Evolutionary conservation across 371 early-diverging fungal genomes (phyloP).

Genomic region (Smittium culicis): DNA sequence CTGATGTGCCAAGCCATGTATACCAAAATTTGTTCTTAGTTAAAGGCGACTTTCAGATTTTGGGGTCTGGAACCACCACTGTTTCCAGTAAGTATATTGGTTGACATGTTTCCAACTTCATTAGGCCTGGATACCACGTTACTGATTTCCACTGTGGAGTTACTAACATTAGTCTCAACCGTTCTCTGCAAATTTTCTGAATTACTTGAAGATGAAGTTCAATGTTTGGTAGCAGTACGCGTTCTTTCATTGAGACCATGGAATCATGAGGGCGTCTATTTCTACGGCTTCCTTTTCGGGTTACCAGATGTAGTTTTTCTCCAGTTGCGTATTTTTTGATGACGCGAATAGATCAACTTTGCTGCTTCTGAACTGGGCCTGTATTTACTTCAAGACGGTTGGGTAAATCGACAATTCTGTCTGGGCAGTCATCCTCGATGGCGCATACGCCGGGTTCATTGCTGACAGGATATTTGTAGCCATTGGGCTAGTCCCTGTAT

Average conservation of each 20-base stretch:
- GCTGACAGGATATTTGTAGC: background rate
- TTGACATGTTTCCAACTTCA: background rate
- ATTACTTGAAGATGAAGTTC: background rate
- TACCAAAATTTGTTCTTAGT: background rate
- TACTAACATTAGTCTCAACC: background rate
- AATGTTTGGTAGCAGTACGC: background rate
- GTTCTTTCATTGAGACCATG: background rate
- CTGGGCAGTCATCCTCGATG: background rate
- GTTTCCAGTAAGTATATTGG: background rate
- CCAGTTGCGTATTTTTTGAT: background rate
- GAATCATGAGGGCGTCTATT: background rate
- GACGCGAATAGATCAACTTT: background rate
- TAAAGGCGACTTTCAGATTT: background rate
- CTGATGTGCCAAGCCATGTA: background rate
- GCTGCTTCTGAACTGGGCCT: background rate
- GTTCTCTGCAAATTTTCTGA: background rate
- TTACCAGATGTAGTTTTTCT: background rate
- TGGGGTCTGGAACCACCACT: background rate
- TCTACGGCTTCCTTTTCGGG: background rate
- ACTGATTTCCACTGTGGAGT: background rate
- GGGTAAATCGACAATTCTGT: background rate
- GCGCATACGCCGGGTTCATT: background rate
- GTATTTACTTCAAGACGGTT: background rate
- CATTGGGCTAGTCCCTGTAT: background rate
- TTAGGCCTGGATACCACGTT: conserved; percentile 1